Base-by-base conservation (phyloP, 805 yeast genomes). In the Pichia nanzhaoensis region DNA sequence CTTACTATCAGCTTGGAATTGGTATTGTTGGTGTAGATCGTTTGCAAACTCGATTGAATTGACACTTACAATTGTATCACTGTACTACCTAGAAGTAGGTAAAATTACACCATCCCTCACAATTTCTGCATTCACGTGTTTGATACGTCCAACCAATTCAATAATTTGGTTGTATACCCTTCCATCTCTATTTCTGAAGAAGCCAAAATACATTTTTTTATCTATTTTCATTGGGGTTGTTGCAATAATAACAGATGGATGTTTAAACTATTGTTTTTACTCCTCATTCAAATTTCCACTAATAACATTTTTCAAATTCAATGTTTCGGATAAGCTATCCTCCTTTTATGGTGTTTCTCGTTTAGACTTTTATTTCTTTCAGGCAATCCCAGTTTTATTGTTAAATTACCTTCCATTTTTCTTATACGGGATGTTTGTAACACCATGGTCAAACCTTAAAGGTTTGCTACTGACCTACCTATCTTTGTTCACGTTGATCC, bases 21-120 rank as follows among this genome's bases (percentile, higher is more conserved):
- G 91, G 83, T 87, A 74, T 63, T 71, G 82, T 35, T 69, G 78
- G 34, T 82, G 95, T 1, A 72, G 99, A 51, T 80, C 96, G 1
- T 93, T 93, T 58, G 78, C 95, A 42, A 93, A 91, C 57, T 77
- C 84, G 17, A 68, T 89, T 41, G 99, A 93, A 61, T 74, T 83
- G 74, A 70, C 75, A 1, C 58, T 89, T 44, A 84, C 93, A 0
- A 69, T 80, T 0, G 63, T 77, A 8, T 89, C 89, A 0, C 65
- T 91, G 39, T 68, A 73, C 14, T 74, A 70, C 57, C 85, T 95
- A 82, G 88, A 57, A 9, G 17, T n/a, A 13, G 32, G 10, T 9
- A 4, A 34, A 1, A 39, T 36, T 22, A 10, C 43, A 18, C 9
- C 3, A 14, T 39, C 54, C 4, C 61, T 84, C 39, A 38, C 61